These are phyloP conservation scores for Mucor racemosus DNA, from an alignment of 371 early-diverging fungal genomes.

Conservation along the genomic window DNA sequence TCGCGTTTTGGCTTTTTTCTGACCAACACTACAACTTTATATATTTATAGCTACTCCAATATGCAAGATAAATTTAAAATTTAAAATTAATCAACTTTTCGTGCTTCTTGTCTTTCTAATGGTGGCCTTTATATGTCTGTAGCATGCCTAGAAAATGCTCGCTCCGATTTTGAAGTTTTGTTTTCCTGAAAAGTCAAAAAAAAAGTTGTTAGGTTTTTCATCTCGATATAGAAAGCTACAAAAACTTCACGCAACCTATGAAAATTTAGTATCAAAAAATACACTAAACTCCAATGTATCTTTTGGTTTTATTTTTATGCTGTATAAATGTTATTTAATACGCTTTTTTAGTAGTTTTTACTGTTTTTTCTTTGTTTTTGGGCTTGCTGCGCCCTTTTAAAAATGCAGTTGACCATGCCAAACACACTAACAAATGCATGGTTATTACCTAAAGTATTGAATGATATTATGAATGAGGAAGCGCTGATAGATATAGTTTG, in stretches of 20 bases:
- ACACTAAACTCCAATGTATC: background rate
- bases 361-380: background rate
- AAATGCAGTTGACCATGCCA: background rate
- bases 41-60: background rate
- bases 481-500: too few relatives aligned
- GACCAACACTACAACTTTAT: background rate
- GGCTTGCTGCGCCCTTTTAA: background rate
- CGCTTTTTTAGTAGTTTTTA: background rate
- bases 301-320: background rate
- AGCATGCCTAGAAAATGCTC: background rate
- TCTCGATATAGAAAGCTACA: background rate
- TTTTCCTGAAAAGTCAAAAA: background rate
- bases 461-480: too few relatives aligned
- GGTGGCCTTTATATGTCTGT: background rate
- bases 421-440: too few relatives aligned
- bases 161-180: background rate
- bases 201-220: background rate
- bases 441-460: too few relatives aligned
- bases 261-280: background rate
- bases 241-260: background rate
- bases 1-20: too few relatives aligned
- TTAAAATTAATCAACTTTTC: background rate
- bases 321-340: background rate
- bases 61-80: background rate
- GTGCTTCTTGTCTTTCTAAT: background rate